Evolutionary conservation across 129 eudicot genomes (phyloP), one percentile per base, ranked within the genome.

Genomic region (Tanacetum coccineum): DNA sequence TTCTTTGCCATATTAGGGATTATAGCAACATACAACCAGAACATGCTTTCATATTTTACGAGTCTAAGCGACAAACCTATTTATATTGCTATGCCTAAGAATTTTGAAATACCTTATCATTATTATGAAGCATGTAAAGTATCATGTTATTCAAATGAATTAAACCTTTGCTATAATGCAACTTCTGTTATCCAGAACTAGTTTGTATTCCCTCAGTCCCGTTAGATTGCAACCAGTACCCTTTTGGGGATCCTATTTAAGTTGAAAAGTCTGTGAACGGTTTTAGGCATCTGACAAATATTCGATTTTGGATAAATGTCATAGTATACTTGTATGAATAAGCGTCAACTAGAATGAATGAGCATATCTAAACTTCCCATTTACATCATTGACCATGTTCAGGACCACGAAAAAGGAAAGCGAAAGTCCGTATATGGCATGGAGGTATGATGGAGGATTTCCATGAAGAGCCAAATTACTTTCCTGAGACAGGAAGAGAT

Each of bases 321-420:
- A 26, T 25, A 4, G 9, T 54, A 53, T 54, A 39, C 25, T 17
- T 15, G 40, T 13, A 46, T 8, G 49, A 14, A 62, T n/a, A 61
- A 14, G 50, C 20, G 9, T 12, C 25, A 13, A 4, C 25, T 57
- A 17, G 46, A 55, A 20, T 55, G 26, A 42, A 68, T 40, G 47
- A 20, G 4, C 19, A 55, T 20, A 26, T 50, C n/a, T 66, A 30
- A 48, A 66, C 59, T 66, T 66, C 7, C 12, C 8, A 14, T n/a
- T 50, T 50, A 26, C n/a, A 9, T 49, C 47, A 50, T 68, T 28
- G 20, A 50, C 50, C 64, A 63, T 62, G 64, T 63, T 53, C 64
- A 72, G 77, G 77, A 12, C 46, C 62, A 4, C 7, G 60, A 32
- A 71, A 22, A 54, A 5, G 54, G 54, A 36, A 71, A 51, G 52